Base-by-base conservation (phyloP, 192 early-diverging fungal genomes). In the Backusella luteola region DNA sequence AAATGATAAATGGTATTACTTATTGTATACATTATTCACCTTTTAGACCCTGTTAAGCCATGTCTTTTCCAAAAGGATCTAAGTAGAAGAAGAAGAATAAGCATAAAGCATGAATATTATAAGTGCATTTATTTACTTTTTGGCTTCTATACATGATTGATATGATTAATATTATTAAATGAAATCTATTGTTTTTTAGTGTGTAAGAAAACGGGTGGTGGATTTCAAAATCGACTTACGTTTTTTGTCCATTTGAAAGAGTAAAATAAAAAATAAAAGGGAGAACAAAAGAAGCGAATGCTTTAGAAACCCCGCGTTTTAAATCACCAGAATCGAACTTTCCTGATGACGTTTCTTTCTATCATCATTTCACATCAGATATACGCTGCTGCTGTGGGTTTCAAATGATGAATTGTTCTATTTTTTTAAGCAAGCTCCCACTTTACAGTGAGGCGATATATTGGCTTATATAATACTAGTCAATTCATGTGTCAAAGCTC, bases 201-300 rank as follows among this genome's bases (percentile, higher is more conserved):
- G 26, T 63, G 56, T 63, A 63, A 63, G 21, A 63, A 29, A 59
- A 49, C 17, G 46, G 46, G 46, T 49, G 46, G 46, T 26, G 23
- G 53, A 59, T 59, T 59, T 59, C 53, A 59, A 59, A 63, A 63
- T 63, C 21, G 26, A 63, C 56, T 63, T 63, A 63, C 56, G 56
- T 63, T 63, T 63, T 63, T 49, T 49, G n/a, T 63, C 56, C 56
- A 63, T 63, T 63, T 63, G 12, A 63, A 26, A 63, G n/a, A 29
- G 11, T 23, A 29, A 14, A 26, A 63, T 32, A 32, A 2, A 32
- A 32, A 32, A 32, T 32, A 29, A 63, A 9, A 63, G 56, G 56
- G 9, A 29, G 26, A 63, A 63, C 21, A 56, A 56, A 56, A 21
- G n/a, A 56, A 56, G 53, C 53, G 32, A 32, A 23, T 14, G 12